Conservation (phyloP, 768 basidiomycete genomes). For the Amanita exitialis region DNA sequence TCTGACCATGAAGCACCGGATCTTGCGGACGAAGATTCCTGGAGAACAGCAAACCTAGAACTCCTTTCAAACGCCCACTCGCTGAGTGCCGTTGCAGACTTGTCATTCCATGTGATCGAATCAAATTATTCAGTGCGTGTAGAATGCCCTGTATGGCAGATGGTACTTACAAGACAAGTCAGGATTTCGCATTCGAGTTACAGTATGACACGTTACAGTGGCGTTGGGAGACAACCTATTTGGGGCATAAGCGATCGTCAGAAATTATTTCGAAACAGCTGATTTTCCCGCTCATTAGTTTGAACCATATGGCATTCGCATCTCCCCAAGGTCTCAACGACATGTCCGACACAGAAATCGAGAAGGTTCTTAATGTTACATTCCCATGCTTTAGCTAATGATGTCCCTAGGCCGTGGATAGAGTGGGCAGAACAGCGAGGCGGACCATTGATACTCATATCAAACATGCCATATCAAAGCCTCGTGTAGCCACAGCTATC, state of each 20-base stretch:
- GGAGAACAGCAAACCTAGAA: constrained; percentile 47
- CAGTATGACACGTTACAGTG: constrained; percentile 57
- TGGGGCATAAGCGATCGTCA: constrained; percentile 56
- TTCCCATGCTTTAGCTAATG: background rate
- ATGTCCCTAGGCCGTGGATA: constrained; percentile 50
- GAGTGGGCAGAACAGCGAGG: constrained; percentile 57
- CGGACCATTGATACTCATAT: constrained; percentile 62
- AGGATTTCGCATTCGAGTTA: constrained; percentile 64
- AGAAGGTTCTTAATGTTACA: constrained; percentile 39
- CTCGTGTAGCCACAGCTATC: constrained; percentile 56
- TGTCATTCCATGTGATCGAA: constrained; percentile 49
- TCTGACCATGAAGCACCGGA: constrained; percentile 19
- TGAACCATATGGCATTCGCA: constrained; percentile 57
- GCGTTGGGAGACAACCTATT: constrained; percentile 67
- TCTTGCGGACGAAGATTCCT: constrained; percentile 44
- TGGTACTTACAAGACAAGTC: background rate
- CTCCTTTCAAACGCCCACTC: constrained; percentile 51
- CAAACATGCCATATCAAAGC: constrained; percentile 60
- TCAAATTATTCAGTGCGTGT: constrained; percentile 49
- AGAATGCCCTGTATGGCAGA: background rate
- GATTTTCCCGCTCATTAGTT: constrained; percentile 65
- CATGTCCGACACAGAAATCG: constrained; percentile 47
- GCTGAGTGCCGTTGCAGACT: constrained; percentile 45
- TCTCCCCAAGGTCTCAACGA: constrained; percentile 48
- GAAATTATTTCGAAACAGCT: constrained; percentile 73